Evolutionary conservation across 805 yeast genomes (phyloP), one percentile per base, ranked within the genome.

Genomic region (Nakazawaea holstii): DNA sequence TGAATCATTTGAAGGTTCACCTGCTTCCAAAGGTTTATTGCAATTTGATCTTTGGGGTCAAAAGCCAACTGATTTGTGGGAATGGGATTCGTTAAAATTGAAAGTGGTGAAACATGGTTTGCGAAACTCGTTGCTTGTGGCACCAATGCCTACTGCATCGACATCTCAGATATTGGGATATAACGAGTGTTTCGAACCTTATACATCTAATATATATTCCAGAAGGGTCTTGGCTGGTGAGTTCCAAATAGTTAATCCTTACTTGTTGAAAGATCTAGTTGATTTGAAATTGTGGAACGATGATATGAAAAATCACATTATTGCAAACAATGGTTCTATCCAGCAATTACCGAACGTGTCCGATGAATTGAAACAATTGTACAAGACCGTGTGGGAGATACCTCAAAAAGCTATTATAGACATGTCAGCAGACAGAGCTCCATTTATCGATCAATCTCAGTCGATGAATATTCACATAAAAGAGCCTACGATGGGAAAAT

Each of bases 401-500:
- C 70, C 79, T 36, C 84, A 78, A 60, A 76, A 76, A 62, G 72
- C 71, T 48, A 74, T 78, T 53, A 78, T 79, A 55, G 84, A 78
- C 64, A 66, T 71, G 78, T 82, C 87, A 52, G 85, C 88, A 49
- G 90, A 81, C 59, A 77, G 94, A 68, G 82, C 88, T 50, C 84
- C 89, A 20, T 87, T 74, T 67, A 82, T 86, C 63, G 92, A 85
- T 66, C 99, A 94, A 71, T 88, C 96, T 37, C 98, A 92, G 72
- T 85, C 95, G 32, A 72, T 94, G 76, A 94, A 92, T 68, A 85
- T 94, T 59, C 94, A 90, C 70, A 80, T 94, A 62, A 84, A 80
- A 69, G 84, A 83, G 53, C 98, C 98, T 56, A 92, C 98, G 8
- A 88, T 92, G 96, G 96, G 97, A 65, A 94, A 94, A 68, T 79